Base-by-base conservation (phyloP, 2,329 filamentous ascomycete species). In the Pyrenophora seminiperda region DNA sequence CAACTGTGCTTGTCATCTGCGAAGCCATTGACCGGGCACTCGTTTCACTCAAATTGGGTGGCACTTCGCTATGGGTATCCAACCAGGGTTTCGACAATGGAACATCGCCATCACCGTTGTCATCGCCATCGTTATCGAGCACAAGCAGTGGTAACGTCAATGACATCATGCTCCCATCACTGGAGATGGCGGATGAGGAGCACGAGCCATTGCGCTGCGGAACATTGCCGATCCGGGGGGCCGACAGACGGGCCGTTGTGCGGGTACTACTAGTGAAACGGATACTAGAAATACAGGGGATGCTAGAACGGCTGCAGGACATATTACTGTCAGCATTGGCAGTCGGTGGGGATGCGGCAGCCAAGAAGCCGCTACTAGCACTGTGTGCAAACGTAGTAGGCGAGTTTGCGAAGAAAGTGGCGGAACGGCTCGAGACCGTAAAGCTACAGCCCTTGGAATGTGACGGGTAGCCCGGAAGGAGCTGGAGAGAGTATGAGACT, bases 21-120 rank as follows among this genome's bases (percentile, higher is more conserved):
- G 39, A 49, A 32, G 39, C 27, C 5, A 49, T 49, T 38, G 46
- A 49, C 14, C 32, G 14, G n/a, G 46, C 46, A 19, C 39, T 49
- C 4, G 31, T 38, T 3, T 22, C 46, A 5, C 46, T 49, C 39
- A 49, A 32, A 44, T 10, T 43, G 32, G 32, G 40, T 15, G 22
- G 46, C 13, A 38, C 5, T 3, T 49, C 46, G n/a, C 32, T 49
- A n/a, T 49, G 46, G 46, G 38, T 27, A 27, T 20, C 32, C 0
- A 27, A 24, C 22, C 33, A 14, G 24, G 18, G 11, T 18, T 31
- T 36, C 14, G 39, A 49, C 3, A 49, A 37, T 13, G 32, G 39
- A 9, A 34, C 32, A 14, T 47, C 37, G 20, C 41, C 37, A 24
- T 27, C 45, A n/a, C 32, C 39, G 13, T 43, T 39, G 10, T 24